phyloP scores from a whole-genome alignment of 352 stramenopile species.

The Bremia lactucae region DNA sequence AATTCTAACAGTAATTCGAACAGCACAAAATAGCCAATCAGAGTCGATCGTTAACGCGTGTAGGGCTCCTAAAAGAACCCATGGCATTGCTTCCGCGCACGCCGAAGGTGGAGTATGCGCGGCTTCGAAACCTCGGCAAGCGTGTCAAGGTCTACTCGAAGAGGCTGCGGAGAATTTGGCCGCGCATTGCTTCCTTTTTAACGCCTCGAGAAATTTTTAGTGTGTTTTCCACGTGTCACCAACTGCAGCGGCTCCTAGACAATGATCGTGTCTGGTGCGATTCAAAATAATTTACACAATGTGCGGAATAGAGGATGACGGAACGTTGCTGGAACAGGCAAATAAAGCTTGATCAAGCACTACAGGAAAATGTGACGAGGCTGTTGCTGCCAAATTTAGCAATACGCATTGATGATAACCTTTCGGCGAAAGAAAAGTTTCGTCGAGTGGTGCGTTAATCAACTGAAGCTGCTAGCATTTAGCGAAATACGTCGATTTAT shows the following conservation, averaged over 20 bases:
- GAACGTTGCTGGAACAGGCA: slow-evolving; percentile 22
- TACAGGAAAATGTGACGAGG: slow-evolving; percentile 21
- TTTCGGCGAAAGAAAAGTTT: slow-evolving; percentile 23
- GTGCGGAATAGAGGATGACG: too few relatives aligned
- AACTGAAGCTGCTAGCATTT: not conserved
- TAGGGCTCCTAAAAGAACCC: too few relatives aligned
- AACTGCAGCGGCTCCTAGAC: slow-evolving; percentile 28
- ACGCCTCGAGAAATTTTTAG: slow-evolving; percentile 23
- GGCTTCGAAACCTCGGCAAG: slow-evolving; percentile 31
- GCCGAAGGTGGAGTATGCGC: slow-evolving; percentile 28
- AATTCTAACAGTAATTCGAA: too few relatives aligned
- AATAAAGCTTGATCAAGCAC: slow-evolving; percentile 18
- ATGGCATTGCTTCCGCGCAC: slow-evolving; percentile 19
- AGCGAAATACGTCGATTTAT: not conserved
- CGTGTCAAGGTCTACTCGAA: slow-evolving; percentile 51
- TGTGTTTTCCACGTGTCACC: slow-evolving; percentile 27
- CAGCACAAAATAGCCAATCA: too few relatives aligned
- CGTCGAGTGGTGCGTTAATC: slow-evolving; percentile 24
- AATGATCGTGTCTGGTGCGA: slow-evolving; percentile 34
- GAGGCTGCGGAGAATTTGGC: slow-evolving; percentile 37
- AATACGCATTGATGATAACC: slow-evolving; percentile 5
- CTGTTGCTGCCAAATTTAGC: slow-evolving; percentile 23
- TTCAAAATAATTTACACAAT: not conserved
- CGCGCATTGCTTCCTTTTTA: slow-evolving; percentile 27
- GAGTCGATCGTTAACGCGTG: too few relatives aligned